Evolutionary conservation across 331 rosid genomes (phyloP).

Genomic region (Rosa hybrid): DNA sequence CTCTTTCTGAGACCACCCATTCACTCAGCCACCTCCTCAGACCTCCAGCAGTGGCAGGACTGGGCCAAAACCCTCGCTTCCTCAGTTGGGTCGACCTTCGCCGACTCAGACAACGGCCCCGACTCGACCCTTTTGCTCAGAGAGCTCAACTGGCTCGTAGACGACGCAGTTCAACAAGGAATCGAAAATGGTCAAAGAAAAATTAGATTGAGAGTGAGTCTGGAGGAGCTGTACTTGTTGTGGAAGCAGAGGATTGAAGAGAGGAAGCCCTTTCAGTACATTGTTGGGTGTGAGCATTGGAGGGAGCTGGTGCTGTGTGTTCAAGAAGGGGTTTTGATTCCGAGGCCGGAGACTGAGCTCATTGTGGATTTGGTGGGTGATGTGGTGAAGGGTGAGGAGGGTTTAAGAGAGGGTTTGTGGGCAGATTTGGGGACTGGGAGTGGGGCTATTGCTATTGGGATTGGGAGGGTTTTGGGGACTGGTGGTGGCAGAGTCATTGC

Average conservation of each 20-base stretch:
- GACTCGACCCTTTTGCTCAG: conserved; percentile 60
- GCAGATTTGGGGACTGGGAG: conserved; percentile 95
- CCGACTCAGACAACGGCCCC: conserved; percentile 67
- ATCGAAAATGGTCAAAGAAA: conserved; percentile 12
- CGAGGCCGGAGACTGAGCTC: conserved; percentile 80
- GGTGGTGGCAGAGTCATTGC: conserved; percentile 59
- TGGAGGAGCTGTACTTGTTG: conserved; percentile 63
- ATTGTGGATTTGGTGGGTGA: conserved; percentile 65
- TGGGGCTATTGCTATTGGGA: conserved; percentile 83
- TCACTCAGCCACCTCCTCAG: conserved; percentile 49
- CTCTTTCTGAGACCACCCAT: conserved; percentile 64
- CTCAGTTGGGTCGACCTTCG: conserved; percentile 68
- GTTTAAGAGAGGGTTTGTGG: conserved; percentile 67
- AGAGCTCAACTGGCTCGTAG: conserved; percentile 85
- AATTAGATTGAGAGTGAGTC: conserved; percentile 44
- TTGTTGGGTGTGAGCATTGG: conserved; percentile 97
- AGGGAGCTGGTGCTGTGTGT: conserved; percentile 84
- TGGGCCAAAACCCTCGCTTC: conserved; percentile 68
- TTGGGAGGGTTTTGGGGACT: conserved; percentile 49
- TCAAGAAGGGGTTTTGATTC: conserved; percentile 86
- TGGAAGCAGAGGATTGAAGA: conserved; percentile 80
- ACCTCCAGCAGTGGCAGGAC: conserved; percentile 67
- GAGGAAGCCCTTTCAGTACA: conserved; percentile 83
- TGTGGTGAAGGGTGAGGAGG: conserved; percentile 47
- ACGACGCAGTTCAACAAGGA: conserved; percentile 55